Evolutionary conservation across 345 rosid genomes (phyloP).

Genomic region (Salix brachista): DNA sequence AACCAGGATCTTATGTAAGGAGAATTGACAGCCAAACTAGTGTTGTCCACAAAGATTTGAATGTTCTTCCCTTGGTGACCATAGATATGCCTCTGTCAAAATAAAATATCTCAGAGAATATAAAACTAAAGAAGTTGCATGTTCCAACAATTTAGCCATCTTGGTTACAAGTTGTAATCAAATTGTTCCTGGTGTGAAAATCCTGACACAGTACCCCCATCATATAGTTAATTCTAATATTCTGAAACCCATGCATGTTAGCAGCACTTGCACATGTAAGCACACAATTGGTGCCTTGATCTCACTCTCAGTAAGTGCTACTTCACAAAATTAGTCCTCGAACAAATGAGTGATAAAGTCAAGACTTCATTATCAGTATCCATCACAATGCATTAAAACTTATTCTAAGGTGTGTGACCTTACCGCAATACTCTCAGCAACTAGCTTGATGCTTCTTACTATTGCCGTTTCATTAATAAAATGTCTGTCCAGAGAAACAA

Average conservation of each 20-base stretch:
- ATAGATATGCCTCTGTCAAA: slow-evolving; percentile 73
- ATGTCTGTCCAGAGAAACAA: slow-evolving; percentile 42
- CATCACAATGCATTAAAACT: neutral
- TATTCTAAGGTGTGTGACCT: slow-evolving; percentile 14
- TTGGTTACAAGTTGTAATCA: neutral
- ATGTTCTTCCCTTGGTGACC: slow-evolving; percentile 74
- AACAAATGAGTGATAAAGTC: neutral
- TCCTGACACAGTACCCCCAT: neutral
- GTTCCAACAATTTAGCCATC: neutral
- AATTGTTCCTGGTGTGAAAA: neutral
- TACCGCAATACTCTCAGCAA: slow-evolving; percentile 95
- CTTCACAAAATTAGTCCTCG: neutral
- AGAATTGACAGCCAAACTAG: slow-evolving; percentile 82
- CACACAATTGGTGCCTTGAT: neutral
- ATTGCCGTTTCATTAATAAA: slow-evolving; percentile 63
- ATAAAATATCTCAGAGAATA: neutral
- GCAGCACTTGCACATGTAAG: neutral
- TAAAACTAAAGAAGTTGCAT: neutral
- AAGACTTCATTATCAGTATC: slow-evolving; percentile 6
- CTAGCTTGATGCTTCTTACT: slow-evolving; percentile 66
- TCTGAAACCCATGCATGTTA: neutral
- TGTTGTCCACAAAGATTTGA: slow-evolving; percentile 68
- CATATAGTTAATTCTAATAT: neutral
- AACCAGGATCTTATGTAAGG: slow-evolving; percentile 74
- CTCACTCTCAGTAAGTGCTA: neutral